Evolutionary conservation across 1,139 yeast species (phyloP).

Genomic region (Sugiyamaella sp.): DNA sequence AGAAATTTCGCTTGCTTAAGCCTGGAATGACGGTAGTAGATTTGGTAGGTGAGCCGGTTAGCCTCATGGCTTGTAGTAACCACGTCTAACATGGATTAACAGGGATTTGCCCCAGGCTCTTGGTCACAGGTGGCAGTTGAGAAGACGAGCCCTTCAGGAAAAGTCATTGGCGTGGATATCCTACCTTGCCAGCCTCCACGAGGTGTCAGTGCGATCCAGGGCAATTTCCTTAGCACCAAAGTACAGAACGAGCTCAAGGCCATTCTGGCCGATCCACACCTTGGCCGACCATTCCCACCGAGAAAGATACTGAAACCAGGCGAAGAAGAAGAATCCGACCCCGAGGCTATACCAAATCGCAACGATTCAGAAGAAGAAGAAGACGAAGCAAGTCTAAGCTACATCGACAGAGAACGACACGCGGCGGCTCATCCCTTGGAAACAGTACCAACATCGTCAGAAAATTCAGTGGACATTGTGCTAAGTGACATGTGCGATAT

Average conservation of each 20-base stretch:
- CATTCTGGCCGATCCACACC: conserved; percentile 49
- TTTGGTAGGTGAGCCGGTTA: conserved; percentile 41
- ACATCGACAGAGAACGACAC: conserved; percentile 30
- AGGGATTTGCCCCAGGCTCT: conserved; percentile 94
- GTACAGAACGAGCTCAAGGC: conserved; percentile 65
- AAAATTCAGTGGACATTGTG: conserved; percentile 62
- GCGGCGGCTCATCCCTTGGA: conserved; percentile 1
- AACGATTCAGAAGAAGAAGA: conserved; percentile 11
- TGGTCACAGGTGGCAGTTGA: conserved; percentile 86
- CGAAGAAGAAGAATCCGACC: background rate
- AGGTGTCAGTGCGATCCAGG: conserved; percentile 83
- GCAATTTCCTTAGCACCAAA: conserved; percentile 70
- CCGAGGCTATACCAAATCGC: background rate
- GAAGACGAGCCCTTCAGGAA: conserved; percentile 59
- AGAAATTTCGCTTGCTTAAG: conserved; percentile 60
- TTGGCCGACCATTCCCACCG: conserved; percentile 34
- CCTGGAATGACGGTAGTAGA: conserved; percentile 70
- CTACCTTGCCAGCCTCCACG: conserved; percentile 75
- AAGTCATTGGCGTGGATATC: conserved; percentile 82
- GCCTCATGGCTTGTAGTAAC: too few relatives aligned
- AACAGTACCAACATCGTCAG: background rate
- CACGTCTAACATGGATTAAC: background rate
- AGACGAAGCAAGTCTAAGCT: conserved; percentile 37
- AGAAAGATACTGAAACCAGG: conserved; percentile 17
- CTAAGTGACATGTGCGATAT: conserved; percentile 89